These are phyloP conservation scores for Alternaria sp. DNA, from an alignment of 2,329 filamentous ascomycete species.

Conservation along the genomic window DNA sequence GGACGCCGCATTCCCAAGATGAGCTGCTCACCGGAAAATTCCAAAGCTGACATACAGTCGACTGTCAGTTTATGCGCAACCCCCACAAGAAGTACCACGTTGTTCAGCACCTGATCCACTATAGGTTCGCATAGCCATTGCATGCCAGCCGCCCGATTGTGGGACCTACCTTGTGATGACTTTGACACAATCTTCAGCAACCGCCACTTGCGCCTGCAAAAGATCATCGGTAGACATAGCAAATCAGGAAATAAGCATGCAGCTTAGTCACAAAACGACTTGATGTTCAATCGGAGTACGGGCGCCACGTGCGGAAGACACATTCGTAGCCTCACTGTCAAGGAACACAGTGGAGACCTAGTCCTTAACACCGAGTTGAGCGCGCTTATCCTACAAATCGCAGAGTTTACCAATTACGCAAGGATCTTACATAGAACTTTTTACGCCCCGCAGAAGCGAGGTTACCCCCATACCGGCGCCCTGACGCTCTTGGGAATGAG, in stretches of 20 bases:
- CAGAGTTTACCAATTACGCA: conserved; percentile 12
- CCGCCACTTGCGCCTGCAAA: conserved; percentile 3
- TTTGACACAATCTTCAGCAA: conserved; percentile 6
- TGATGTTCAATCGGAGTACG: conserved; percentile 21
- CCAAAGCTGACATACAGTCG: conserved; percentile 10
- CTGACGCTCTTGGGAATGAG: not conserved
- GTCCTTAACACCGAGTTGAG: conserved; percentile 12
- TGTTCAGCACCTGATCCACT: conserved; percentile 10
- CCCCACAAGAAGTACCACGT: conserved; percentile 19
- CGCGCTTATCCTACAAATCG: conserved; percentile 26
- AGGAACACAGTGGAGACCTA: conserved; percentile 16
- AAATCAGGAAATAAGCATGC: conserved; percentile 9
- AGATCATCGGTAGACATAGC: conserved; percentile 8
- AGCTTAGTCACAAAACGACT: conserved; percentile 12
- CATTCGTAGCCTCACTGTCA: conserved; percentile 15
- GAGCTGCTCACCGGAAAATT: conserved; percentile 9
- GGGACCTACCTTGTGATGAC: conserved; percentile 2
- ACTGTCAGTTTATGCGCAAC: conserved; percentile 14
- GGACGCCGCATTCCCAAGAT: conserved; percentile 8
- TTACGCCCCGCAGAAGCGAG: conserved; percentile 14
- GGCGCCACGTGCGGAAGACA: conserved; percentile 22
- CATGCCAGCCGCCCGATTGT: not conserved
- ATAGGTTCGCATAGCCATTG: conserved; percentile 15
- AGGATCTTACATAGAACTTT: conserved; percentile 6
- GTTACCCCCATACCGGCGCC: not conserved